Conservation (phyloP, 2,329 filamentous ascomycete species). For the Colletotrichum graminicola region DNA sequence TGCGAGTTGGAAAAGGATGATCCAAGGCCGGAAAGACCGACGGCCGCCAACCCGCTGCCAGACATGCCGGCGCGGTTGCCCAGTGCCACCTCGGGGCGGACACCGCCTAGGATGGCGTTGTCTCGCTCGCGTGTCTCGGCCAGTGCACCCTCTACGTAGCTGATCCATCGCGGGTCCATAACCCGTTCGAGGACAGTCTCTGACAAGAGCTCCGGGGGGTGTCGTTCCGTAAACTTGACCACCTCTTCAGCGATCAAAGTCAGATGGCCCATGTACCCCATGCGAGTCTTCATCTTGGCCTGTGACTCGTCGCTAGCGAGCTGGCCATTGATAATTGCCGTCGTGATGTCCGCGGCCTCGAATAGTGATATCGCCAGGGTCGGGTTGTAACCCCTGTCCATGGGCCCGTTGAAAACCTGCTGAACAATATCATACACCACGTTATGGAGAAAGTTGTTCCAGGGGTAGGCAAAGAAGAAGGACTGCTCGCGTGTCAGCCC, state of each 20-base stretch:
- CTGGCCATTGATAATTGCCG: slow-evolving; percentile 92
- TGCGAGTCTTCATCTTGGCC: slow-evolving; percentile 84
- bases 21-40: slow-evolving; percentile 57
- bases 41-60: slow-evolving; percentile 56
- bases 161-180: slow-evolving; percentile 90
- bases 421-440: slow-evolving; percentile 99
- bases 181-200: slow-evolving; percentile 88
- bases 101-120: slow-evolving; percentile 97
- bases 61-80: slow-evolving; percentile 77
- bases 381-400: slow-evolving; percentile 95
- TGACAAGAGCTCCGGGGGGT: slow-evolving; percentile 88
- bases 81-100: slow-evolving; percentile 90
- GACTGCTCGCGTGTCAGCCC: slow-evolving; percentile 65
- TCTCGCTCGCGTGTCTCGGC: slow-evolving; percentile 95
- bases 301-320: slow-evolving; percentile 88
- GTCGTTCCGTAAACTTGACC: slow-evolving; percentile 96
- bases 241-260: slow-evolving; percentile 98
- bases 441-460: slow-evolving; percentile 99
- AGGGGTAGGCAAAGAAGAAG: slow-evolving; percentile 98
- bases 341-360: slow-evolving; percentile 88
- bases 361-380: slow-evolving; percentile 93
- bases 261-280: slow-evolving; percentile 98
- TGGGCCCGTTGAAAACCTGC: slow-evolving; percentile 98
- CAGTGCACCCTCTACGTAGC: slow-evolving; percentile 92
- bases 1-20: slow-evolving; percentile 49